Evolutionary conservation across 495 filamentous ascomycete genomes (phyloP), one percentile per base, ranked within the genome.

Genomic region (Hypoxylon lienhwacheense): DNA sequence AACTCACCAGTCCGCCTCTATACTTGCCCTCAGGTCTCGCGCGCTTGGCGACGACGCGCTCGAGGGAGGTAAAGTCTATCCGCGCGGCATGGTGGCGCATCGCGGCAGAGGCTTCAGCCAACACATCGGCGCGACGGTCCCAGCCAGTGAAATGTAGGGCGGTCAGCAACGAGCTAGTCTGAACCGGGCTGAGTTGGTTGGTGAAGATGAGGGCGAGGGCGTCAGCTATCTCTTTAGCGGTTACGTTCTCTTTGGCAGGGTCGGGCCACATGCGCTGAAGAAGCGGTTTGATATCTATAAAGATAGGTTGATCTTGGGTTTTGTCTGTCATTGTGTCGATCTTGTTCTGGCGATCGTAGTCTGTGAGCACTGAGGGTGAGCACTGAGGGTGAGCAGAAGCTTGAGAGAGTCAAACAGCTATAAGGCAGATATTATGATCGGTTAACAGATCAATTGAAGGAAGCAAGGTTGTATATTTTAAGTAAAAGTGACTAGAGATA

Each of bases 201-300:
- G 88, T 89, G 65, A 97, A 97, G 65, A 96, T 92, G 58, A 87
- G 77, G 2, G 89, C 84, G 58, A 99, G 85, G 11, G 93, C 91
- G 5, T 85, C 72, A 47, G 91, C 90, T 61, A 99, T 92, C 53
- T 95, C 87, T 26, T 84, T 77, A 14, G 91, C 85, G 14, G 82
- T 81, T 8, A 91, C 85, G 19, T 85, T 80, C 21, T 90, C 84
- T 35, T 81, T 80, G 16, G 87, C 84, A 0, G 81, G 76, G 24
- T 80, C 74, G 42, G 88, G 85, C 81, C 88, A 86, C 17, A 97
- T 79, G 29, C 84, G 79, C 52, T 88, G 83, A 43, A 97, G 83
- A 11, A 97, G 80, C 11, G 88, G 84, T 5, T 87, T 85, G 61
- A 97, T 90, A 40, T 89, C 88, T 62, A 89, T 55, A 7, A 52